Evolutionary conservation across 1,284 basidiomycete genomes (phyloP), one percentile per base, ranked within the genome.

Genomic region (Amylostereum areolatum): DNA sequence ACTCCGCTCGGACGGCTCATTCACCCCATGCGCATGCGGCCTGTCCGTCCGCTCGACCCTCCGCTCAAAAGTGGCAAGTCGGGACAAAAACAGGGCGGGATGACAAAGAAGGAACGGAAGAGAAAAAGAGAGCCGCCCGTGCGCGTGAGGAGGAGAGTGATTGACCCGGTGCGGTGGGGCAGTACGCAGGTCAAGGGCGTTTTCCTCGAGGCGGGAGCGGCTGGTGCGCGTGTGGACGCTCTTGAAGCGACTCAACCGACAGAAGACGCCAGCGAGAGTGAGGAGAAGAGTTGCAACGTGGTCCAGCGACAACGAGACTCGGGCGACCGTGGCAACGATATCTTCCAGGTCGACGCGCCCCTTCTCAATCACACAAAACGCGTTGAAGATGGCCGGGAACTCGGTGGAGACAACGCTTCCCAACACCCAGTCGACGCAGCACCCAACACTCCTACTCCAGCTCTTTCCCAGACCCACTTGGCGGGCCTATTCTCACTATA

Each of bases 401-500:
- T 10, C 29, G 50, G 45, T 9, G 36, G 29, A 11, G 45, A 34
- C n/a, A 48, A 29, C 36, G 50, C 11, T 18, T 18, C 18, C 18
- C 18, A 18, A 24, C 47, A 18, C 30, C 41, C 6, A 30, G 46
- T 53, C 3, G 55, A 55, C 29, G 53, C 48, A 18, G 39, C 43
- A 9, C 40, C 24, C 5, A 18, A 18, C 18, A 18, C 18, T 18
- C 18, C 18, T 18, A 8, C 37, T 4, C 35, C 35, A 34, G 43
- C 31, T 52, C 46, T 18, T 28, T 43, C 46, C 2, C 59, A 64
- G 37, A 50, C 53, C 41, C 58, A 54, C 12, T 68, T 89, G 24
- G 86, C 85, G 57, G 81, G 85, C 54, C 65, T 89, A 2, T 88
- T 89, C 54, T 81, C 80, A 10, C 83, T 84, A 0, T 70, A 71